phyloP scores from a whole-genome alignment of 257 asterid genomes.

The Schizonepeta tenuifolia region DNA sequence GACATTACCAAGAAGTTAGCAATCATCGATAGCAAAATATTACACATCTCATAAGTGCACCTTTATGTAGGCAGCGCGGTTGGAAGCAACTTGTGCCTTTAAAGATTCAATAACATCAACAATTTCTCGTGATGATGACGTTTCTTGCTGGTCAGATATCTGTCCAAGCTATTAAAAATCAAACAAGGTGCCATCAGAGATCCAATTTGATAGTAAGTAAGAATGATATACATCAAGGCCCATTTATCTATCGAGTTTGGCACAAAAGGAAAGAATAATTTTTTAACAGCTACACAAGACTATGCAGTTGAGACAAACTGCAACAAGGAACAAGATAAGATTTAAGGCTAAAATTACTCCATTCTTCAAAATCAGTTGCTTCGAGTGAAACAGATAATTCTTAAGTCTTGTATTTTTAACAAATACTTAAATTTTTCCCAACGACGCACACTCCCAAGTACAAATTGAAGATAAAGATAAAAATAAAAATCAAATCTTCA shows the following conservation, averaged over 20 bases:
- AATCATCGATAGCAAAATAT: slow-evolving; percentile 29
- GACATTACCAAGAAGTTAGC: slow-evolving; percentile 27
- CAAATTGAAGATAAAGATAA: not conserved
- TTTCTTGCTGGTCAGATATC: slow-evolving; percentile 50
- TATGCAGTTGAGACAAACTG: slow-evolving; percentile 17
- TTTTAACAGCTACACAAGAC: not conserved
- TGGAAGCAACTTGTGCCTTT: slow-evolving; percentile 59
- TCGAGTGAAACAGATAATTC: slow-evolving; percentile 14
- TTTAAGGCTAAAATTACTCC: not conserved
- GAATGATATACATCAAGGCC: not conserved
- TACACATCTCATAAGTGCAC: slow-evolving; percentile 43
- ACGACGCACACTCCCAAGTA: not conserved
- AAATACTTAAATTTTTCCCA: slow-evolving; percentile 19
- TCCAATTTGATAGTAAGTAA: slow-evolving; percentile 12
- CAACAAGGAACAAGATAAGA: slow-evolving; percentile 7
- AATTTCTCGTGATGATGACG: slow-evolving; percentile 50
- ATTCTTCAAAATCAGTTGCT: slow-evolving; percentile 4
- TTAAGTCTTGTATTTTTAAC: not conserved
- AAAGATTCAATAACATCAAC: slow-evolving; percentile 59
- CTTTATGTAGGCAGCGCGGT: slow-evolving; percentile 67
- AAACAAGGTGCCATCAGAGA: slow-evolving; percentile 27
- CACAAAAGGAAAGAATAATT: not conserved
- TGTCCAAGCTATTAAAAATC: slow-evolving; percentile 41
- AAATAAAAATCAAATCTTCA: not conserved
- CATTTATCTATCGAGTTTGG: not conserved